Conservation (phyloP, 1,284 basidiomycete species). For the Pascua guehoae region DNA sequence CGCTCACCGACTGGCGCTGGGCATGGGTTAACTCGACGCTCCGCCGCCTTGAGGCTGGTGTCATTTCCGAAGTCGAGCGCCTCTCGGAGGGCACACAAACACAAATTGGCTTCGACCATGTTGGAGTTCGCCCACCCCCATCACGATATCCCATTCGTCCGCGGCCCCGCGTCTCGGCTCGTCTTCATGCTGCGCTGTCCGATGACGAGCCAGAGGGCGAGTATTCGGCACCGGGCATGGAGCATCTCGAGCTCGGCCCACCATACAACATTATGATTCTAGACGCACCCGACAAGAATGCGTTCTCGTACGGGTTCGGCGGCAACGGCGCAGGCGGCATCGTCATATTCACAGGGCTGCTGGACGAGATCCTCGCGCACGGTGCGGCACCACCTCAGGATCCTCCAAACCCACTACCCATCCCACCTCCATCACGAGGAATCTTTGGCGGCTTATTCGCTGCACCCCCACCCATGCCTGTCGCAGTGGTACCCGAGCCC, state of each 20-base stretch:
- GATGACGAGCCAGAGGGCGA: conserved; percentile 14
- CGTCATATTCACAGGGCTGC: conserved; percentile 81
- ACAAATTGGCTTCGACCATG: background rate
- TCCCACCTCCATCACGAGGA: conserved; percentile 3
- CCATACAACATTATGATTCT: conserved; percentile 82
- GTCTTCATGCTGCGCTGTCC: conserved; percentile 42
- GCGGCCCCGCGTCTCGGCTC: conserved; percentile 39
- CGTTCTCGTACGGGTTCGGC: conserved; percentile 88
- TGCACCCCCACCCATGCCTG: conserved; percentile 28
- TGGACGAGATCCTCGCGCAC: conserved; percentile 69
- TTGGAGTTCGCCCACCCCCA: conserved; percentile 30
- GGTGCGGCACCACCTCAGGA: conserved; percentile 18
- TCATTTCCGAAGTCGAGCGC: conserved; percentile 35
- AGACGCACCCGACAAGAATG: conserved; percentile 74
- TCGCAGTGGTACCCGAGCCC: conserved; percentile 49
- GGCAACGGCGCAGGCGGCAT: conserved; percentile 82
- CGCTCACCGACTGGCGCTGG: conserved; percentile 75
- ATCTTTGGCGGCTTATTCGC: conserved; percentile 23
- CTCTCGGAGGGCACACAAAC: background rate
- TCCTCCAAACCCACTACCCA: background rate
- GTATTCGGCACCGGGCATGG: conserved; percentile 26
- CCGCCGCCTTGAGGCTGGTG: conserved; percentile 64
- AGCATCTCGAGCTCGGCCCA: conserved; percentile 60
- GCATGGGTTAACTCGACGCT: conserved; percentile 73
- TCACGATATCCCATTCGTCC: conserved; percentile 44